Evolutionary conservation across 164 flowering plant species (phyloP).

Genomic region (Berberis thunbergii): DNA sequence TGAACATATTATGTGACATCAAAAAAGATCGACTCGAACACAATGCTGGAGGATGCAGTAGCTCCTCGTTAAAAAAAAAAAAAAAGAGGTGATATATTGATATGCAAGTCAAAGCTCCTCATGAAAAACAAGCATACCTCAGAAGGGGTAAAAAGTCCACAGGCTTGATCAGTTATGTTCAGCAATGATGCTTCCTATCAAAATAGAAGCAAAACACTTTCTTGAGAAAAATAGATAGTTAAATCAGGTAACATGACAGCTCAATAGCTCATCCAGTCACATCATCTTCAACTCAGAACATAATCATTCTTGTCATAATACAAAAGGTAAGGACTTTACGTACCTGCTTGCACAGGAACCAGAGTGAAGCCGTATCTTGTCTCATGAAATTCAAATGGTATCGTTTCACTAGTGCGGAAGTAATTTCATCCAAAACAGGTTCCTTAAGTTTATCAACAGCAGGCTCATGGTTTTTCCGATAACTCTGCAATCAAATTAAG

Average conservation of each 20-base stretch:
- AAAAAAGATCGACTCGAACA: too few species aligned
- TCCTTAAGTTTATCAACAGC: slow-evolving; percentile 73
- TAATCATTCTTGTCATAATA: background rate
- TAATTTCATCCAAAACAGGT: slow-evolving; percentile 62
- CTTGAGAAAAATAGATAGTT: background rate
- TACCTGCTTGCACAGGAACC: slow-evolving; percentile 96
- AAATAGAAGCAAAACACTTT: slow-evolving; percentile 3
- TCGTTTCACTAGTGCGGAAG: slow-evolving; percentile 36
- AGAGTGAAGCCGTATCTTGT: slow-evolving; percentile 60
- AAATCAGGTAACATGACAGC: too few species aligned
- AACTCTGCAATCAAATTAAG: slow-evolving; percentile 32
- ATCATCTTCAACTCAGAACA: too few species aligned
- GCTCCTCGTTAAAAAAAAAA: too few species aligned
- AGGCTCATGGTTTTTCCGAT: slow-evolving; percentile 64
- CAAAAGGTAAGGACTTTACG: background rate
- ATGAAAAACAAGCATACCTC: slow-evolving; percentile 41
- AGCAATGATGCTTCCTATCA: slow-evolving; percentile 79
- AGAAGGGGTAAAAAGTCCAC: slow-evolving; percentile 59
- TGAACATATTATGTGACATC: too few species aligned
- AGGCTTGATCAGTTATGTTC: slow-evolving; percentile 76
- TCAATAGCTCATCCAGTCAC: too few species aligned
- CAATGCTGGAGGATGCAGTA: too few species aligned
- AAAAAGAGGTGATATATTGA: too few species aligned
- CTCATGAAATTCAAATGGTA: slow-evolving; percentile 61
- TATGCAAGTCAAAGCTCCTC: too few species aligned